phyloP scores from a whole-genome alignment of 192 early-diverging fungal genomes.

The Ambispora gerdemannii region DNA sequence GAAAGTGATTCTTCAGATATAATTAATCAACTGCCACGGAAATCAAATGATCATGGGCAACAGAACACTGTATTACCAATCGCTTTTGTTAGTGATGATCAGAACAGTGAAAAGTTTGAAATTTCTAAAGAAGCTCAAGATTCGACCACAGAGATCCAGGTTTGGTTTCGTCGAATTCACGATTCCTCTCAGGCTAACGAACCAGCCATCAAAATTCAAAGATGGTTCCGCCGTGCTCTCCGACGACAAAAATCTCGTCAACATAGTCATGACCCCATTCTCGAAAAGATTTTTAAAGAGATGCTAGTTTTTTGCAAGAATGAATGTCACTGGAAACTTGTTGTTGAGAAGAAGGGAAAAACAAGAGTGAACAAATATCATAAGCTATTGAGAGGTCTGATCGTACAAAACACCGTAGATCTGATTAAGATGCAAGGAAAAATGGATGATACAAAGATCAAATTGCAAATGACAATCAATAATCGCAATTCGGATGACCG shows the following conservation, averaged over 20 bases:
- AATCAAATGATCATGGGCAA: too few relatives aligned
- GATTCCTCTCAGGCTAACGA: not conserved
- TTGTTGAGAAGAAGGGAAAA: too few relatives aligned
- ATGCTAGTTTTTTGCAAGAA: conserved; percentile 5
- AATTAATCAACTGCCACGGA: not conserved
- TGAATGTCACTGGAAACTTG: too few relatives aligned
- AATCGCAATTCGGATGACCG: not conserved
- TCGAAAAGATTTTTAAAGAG: conserved; percentile 11
- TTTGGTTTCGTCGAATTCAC: not conserved
- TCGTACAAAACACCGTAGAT: conserved; percentile 2
- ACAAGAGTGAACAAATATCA: not conserved
- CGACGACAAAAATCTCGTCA: conserved; percentile 9
- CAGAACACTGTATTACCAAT: too few relatives aligned
- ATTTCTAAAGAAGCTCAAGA: not conserved
- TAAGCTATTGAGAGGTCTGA: conserved; percentile 4
- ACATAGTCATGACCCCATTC: not conserved
- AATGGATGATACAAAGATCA: conserved; percentile 1
- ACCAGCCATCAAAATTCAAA: conserved; percentile 14
- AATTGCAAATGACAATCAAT: conserved; percentile 2
- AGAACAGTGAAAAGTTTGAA: not conserved
- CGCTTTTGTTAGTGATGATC: not conserved
- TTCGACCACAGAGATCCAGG: not conserved
- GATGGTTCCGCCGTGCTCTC: not conserved
- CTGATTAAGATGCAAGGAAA: conserved; percentile 5
- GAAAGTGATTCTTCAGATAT: not conserved